Conservation (phyloP, 805 yeast species). For the Pichia rugopelliculosa region DNA sequence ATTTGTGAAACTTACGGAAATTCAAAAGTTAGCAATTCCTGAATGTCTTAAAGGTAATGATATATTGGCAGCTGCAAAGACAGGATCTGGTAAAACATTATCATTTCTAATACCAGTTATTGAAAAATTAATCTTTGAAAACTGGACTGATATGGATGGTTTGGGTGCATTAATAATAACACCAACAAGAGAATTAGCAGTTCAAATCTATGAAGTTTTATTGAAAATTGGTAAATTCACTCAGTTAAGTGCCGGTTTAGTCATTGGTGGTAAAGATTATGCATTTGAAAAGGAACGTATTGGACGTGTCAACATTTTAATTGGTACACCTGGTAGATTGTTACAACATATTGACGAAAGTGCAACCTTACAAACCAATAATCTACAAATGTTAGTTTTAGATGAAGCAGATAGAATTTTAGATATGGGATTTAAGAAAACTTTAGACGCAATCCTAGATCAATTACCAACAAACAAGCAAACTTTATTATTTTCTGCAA, state of each 20-base stretch:
- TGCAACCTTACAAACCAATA: constrained; percentile 65
- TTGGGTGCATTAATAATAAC: constrained; percentile 84
- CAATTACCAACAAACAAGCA: constrained; percentile 78
- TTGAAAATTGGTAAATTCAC: constrained; percentile 72
- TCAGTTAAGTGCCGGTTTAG: constrained; percentile 79
- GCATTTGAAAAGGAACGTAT: constrained; percentile 75
- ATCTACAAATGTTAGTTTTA: constrained; percentile 68
- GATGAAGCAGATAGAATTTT: constrained; percentile 92
- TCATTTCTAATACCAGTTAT: constrained; percentile 80
- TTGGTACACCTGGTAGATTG: constrained; percentile 89
- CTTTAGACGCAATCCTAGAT: constrained; percentile 70
- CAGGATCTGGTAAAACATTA: constrained; percentile 87
- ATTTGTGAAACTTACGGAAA: constrained; percentile 74
- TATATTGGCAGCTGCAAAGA: constrained; percentile 79
- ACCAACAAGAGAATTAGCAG: constrained; percentile 87
- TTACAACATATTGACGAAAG: constrained; percentile 90
- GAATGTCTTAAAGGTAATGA: constrained; percentile 70
- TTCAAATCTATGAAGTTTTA: constrained; percentile 83
- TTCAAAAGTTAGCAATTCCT: constrained; percentile 76
- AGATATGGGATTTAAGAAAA: constrained; percentile 87
- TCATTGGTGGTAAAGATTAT: constrained; percentile 90
- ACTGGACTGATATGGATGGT: constrained; percentile 81
- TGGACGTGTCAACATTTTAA: constrained; percentile 68
- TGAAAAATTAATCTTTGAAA: constrained; percentile 58
- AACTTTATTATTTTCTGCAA: constrained; percentile 79